Evolutionary conservation across 495 filamentous ascomycete species (phyloP).

Genomic region (Hypoxylon lenormandii): DNA sequence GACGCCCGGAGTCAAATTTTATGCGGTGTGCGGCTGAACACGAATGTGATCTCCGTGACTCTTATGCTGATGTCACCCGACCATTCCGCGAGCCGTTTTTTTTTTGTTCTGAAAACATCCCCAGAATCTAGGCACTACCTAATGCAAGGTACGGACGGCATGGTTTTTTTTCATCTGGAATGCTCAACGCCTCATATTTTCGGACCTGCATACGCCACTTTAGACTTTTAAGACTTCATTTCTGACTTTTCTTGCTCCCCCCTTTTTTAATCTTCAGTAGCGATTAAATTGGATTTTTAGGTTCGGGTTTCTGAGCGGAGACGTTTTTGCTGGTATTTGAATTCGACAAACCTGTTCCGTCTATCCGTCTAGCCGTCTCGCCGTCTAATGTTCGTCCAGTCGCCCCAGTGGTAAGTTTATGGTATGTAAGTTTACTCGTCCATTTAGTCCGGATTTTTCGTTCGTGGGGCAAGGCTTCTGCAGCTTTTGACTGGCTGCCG

Average conservation of each 20-base stretch:
- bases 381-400: background rate
- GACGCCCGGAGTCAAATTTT: slow-evolving; percentile 10
- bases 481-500: slow-evolving; percentile 6
- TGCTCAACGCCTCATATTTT: background rate
- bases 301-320: slow-evolving; percentile 14
- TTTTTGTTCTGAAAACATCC: background rate
- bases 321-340: slow-evolving; percentile 2
- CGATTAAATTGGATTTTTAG: background rate
- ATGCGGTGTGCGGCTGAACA: slow-evolving; percentile 31
- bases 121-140: background rate
- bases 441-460: slow-evolving; percentile 13
- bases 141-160: background rate
- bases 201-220: background rate
- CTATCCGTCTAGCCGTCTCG: background rate
- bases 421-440: slow-evolving; percentile 3
- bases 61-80: slow-evolving; percentile 31
- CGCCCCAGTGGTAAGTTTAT: slow-evolving; percentile 7
- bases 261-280: background rate
- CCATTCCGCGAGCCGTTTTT: background rate
- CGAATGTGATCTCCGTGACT: slow-evolving; percentile 7
- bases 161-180: slow-evolving; percentile 3
- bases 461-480: slow-evolving; percentile 10
- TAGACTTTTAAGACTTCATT: background rate
- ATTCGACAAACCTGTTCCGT: background rate
- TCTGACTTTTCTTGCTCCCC: background rate